Conservation (phyloP, 495 filamentous ascomycete genomes). For the Penicillium pulvis region DNA sequence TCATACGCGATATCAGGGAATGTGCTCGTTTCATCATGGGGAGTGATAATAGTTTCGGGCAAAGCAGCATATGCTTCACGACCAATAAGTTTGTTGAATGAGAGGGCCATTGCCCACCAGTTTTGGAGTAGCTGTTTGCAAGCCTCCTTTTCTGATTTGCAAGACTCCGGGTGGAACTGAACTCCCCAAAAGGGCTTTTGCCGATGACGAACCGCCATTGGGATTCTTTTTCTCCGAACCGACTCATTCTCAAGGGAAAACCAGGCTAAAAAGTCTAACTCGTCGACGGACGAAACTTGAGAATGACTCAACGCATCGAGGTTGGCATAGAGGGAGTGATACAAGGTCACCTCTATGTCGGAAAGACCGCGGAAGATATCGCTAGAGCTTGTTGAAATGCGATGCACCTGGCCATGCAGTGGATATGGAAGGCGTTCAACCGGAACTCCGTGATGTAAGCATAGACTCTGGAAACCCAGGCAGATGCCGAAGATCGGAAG, state of each 20-base stretch:
- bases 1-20: constrained; percentile 36
- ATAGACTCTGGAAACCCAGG: constrained; percentile 87
- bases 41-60: constrained; percentile 28
- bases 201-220: constrained; percentile 76
- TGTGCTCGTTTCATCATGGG: constrained; percentile 19
- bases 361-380: constrained; percentile 59
- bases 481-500: constrained; percentile 88
- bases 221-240: constrained; percentile 43
- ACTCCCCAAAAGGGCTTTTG: constrained; percentile 83
- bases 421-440: constrained; percentile 66
- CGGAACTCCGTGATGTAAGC: constrained; percentile 62
- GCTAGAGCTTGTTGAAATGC: constrained; percentile 53
- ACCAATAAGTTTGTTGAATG: constrained; percentile 39
- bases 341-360: constrained; percentile 71
- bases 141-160: constrained; percentile 72
- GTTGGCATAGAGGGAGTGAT: constrained; percentile 79
- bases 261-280: constrained; percentile 43
- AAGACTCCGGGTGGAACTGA: constrained; percentile 94
- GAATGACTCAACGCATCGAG: constrained; percentile 29
- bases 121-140: constrained; percentile 68
- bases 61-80: constrained; percentile 34
- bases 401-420: constrained; percentile 77
- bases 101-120: constrained; percentile 64
- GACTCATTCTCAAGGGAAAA: constrained; percentile 26
- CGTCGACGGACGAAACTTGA: constrained; percentile 4